Evolutionary conservation across 2,329 filamentous ascomycete genomes (phyloP), one percentile per base, ranked within the genome.

Genomic region (Apiospora aurea): DNA sequence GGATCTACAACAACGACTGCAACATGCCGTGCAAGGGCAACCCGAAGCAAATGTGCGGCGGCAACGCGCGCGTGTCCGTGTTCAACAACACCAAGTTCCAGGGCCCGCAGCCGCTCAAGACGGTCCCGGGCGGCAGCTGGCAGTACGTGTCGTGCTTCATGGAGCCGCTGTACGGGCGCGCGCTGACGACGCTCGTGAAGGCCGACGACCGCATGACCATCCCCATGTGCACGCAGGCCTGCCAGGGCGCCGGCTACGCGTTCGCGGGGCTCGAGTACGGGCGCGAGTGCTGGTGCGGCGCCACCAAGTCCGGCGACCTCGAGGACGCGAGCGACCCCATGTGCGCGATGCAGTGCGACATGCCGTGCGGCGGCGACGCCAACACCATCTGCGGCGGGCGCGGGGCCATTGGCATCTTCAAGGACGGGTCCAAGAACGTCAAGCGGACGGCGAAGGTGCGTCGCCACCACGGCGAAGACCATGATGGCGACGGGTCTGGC

Each of bases 261-360:
- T 83, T 79, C 72, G 84, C 83, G 67, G 83, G 82, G 29, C 75
- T 81, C 34, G 81, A 84, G 72, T 82, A 80, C 70, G 77, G 75
- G 4, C 72, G 72, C 11, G 80, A 84, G 74, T 85, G 83, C 72
- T 82, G 73, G 72, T 81, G 79, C 73, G 79, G 78, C 51, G 41
- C 29, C 16, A 21, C 1, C 53, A 61, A 38, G 29, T 61, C 53
- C 16, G 4, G 26, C 66, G 46, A 70, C 34, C 72, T 75, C 34
- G 57, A 75, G 69, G 71, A 73, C 44, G 72, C 75, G 8, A 72
- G 70, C n/a, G 74, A 75, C 46, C 75, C 75, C 46, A 53, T 70
- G 70, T 53, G 53, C 53, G 53, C 53, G 29, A 76, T 74, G 75
- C 72, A 74, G 70, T 76, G 75, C 72, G 73, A 75, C 26, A 74